These are phyloP conservation scores for Sanguinoderma infundibulare DNA, from an alignment of 1,284 basidiomycete species.

Conservation along the genomic window DNA sequence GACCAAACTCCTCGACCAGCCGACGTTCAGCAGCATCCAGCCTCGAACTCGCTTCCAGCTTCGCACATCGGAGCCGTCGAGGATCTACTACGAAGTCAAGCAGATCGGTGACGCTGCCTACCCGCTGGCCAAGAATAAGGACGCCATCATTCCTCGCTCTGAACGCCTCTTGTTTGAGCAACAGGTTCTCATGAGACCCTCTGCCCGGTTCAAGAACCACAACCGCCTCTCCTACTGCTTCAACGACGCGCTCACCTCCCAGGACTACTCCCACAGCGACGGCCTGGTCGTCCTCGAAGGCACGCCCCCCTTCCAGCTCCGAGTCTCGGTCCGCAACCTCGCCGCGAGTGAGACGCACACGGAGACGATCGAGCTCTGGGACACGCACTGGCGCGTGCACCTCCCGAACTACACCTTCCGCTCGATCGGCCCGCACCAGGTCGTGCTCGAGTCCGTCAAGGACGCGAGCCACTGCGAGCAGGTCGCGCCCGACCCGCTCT, in stretches of 20 bases:
- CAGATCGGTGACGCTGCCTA: slow-evolving; percentile 91
- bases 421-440: slow-evolving; percentile 80
- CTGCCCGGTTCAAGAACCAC: slow-evolving; percentile 72
- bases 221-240: slow-evolving; percentile 80
- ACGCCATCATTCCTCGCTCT: slow-evolving; percentile 62
- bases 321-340: slow-evolving; percentile 77
- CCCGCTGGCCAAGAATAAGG: slow-evolving; percentile 66
- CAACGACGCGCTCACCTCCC: slow-evolving; percentile 64
- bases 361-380: slow-evolving; percentile 61
- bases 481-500: slow-evolving; percentile 66
- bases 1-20: slow-evolving; percentile 68
- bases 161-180: slow-evolving; percentile 82
- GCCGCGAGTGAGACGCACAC: slow-evolving; percentile 67
- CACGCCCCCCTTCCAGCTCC: slow-evolving; percentile 86
- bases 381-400: slow-evolving; percentile 77
- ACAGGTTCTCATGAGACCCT: slow-evolving; percentile 78
- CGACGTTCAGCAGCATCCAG: slow-evolving; percentile 87
- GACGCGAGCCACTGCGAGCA: slow-evolving; percentile 85
- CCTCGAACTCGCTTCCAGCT: slow-evolving; percentile 84
- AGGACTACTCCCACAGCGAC: slow-evolving; percentile 56
- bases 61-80: slow-evolving; percentile 77
- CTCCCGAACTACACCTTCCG: slow-evolving; percentile 75
- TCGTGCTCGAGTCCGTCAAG: slow-evolving; percentile 75
- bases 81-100: slow-evolving; percentile 88
- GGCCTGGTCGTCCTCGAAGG: slow-evolving; percentile 73